phyloP scores from a whole-genome alignment of 139 green algal genomes.

The Chlorella sp. region DNA sequence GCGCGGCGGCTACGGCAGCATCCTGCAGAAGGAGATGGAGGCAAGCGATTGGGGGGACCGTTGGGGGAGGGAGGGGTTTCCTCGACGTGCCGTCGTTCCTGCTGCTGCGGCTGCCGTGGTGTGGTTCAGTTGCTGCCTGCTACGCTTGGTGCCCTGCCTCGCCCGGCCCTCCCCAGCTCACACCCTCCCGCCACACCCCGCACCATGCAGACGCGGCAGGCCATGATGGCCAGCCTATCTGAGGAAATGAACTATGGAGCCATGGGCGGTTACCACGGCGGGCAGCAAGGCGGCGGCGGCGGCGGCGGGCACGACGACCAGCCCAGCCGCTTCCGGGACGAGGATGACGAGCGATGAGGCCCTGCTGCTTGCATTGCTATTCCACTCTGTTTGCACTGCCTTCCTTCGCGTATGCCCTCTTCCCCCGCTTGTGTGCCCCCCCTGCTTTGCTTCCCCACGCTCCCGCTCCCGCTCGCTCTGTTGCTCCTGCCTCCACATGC shows the following conservation, averaged over 20 bases:
- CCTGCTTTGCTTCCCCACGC: neutral
- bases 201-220: slow-evolving; percentile 1
- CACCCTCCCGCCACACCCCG: neutral
- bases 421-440: neutral
- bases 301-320: slow-evolving; percentile 1
- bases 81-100: neutral
- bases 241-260: slow-evolving; percentile 42
- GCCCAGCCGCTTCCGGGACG: slow-evolving; percentile 25
- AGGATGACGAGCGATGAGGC: slow-evolving; percentile 37
- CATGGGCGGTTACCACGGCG: slow-evolving; percentile 32
- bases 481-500: no score
- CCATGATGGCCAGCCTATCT: slow-evolving; percentile 21
- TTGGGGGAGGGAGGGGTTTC: neutral
- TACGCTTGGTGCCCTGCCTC: neutral
- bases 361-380: neutral
- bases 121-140: no score
- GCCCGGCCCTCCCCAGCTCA: neutral
- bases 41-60: neutral
- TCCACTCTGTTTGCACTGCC: neutral
- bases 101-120: neutral
- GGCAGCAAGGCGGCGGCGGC: neutral
- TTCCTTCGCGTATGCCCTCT: no score
- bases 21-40: slow-evolving; percentile 47
- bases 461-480: neutral
- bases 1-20: slow-evolving; percentile 79